Base-by-base conservation (phyloP, 225 moss, liverwort and hornwort genomes). In the Physcomitrellopsis africana region DNA sequence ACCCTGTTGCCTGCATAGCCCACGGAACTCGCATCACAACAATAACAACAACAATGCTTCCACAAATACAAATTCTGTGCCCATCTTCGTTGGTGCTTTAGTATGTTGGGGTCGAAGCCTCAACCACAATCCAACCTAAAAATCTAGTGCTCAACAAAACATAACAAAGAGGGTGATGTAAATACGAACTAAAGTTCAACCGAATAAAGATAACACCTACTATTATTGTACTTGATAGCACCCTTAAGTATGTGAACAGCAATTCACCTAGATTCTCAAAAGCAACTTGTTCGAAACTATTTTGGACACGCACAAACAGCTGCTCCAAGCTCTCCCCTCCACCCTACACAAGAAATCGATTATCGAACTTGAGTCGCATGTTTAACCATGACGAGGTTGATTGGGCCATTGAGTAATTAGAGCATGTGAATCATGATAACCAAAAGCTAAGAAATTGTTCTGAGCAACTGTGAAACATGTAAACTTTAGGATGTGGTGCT, bases 251-350 rank as follows among this genome's bases (percentile, higher is more conserved):
- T 72, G 56, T 67, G 70, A 51, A 19, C n/a, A 42, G 67, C 2
- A 46, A 63, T 57, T 53, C 71, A 89, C 96, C 93, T 58, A 82
- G 82, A 80, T 92, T 94, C 70, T 87, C 86, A 6, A 74, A 79
- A 26, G 92, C 92, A 73, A 96, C 74, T 58, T 89, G 89, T 78
- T 93, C 93, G 58, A 89, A 75, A 41, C 86, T 87, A 69, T 83
- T 76, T 84, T 91, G 89, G 67, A 90, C 90, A 60, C 96, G 96
- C 44, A 85, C 81, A 70, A 83, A 82, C 26, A 96, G 81, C 78
- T 93, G 90, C 59, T 96, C 90, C 80, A 93, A 76, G 82, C 90
- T 93, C 82, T 96, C 96, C 14, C 93, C 96, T 80, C 96, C 96
- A 72, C 96, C 93, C 93, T 92, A 63, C 66, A 83, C 13, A 76